Percentiles rank a stretch among this genome's conserved stretches.
phyloP scores from a whole-genome alignment of 2,329 filamentous ascomycete genomes.

The Calonectria multiphialidica region DNA sequence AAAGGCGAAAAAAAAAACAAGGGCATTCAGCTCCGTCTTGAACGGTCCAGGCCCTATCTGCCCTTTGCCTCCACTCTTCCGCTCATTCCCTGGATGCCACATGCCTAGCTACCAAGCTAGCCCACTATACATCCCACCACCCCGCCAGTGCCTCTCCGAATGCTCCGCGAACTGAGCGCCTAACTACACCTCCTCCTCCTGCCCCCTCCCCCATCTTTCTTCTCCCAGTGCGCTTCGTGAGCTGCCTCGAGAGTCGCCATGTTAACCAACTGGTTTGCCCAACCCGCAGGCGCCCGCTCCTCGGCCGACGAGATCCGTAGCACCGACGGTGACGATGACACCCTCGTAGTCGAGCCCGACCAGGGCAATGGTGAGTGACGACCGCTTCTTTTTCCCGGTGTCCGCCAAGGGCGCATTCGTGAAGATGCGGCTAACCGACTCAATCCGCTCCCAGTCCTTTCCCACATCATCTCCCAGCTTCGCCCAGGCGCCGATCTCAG shows the following conservation, averaged over 20 bases:
- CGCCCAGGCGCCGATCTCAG: constrained; percentile 95
- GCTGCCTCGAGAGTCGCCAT: constrained; percentile 43
- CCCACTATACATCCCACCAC: constrained; percentile 39
- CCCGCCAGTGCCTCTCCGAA: constrained; percentile 34
- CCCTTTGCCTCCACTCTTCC: constrained; percentile 25
- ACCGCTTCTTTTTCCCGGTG: constrained; percentile 9
- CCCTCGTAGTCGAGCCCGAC: constrained; percentile 87
- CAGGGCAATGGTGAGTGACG: constrained; percentile 86
- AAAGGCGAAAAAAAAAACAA: not conserved
- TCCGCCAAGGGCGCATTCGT: constrained; percentile 21
- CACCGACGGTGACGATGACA: constrained; percentile 72
- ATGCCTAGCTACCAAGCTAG: constrained; percentile 10
- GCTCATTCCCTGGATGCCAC: constrained; percentile 32
- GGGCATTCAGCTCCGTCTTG: constrained; percentile 23
- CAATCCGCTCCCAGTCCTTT: constrained; percentile 75
- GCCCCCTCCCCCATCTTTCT: constrained; percentile 32
- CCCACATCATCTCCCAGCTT: constrained; percentile 96
- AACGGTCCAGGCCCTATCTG: constrained; percentile 33
- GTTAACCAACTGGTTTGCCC: constrained; percentile 57
- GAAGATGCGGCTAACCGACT: constrained; percentile 28
- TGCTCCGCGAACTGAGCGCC: constrained; percentile 35
- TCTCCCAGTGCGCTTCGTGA: constrained; percentile 15
- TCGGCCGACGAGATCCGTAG: constrained; percentile 67
- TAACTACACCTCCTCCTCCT: constrained; percentile 25
- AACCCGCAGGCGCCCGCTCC: constrained; percentile 60